A percentile compares a stretch with the other conserved stretches of the same genome.
Evolutionary conservation across 768 basidiomycete genomes (phyloP).

Genomic region (Calvatia gigantea): DNA sequence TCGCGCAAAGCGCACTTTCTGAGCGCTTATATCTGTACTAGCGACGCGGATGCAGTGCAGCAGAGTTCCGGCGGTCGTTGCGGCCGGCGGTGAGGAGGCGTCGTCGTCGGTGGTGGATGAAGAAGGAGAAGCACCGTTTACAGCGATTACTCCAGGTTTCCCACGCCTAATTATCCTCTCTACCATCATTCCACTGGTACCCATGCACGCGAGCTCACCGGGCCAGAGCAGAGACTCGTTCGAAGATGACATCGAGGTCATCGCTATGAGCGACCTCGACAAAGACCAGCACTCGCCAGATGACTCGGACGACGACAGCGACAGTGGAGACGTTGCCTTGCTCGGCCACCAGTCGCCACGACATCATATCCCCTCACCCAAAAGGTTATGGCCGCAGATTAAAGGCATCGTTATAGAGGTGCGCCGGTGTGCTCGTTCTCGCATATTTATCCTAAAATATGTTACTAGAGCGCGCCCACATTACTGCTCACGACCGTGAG

Average conservation of each 20-base stretch:
- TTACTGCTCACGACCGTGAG: constrained; percentile 82
- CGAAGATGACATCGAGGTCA: constrained; percentile 34
- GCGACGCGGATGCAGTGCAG: constrained; percentile 6
- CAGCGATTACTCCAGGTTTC: constrained; percentile 15
- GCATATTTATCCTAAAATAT: neutral
- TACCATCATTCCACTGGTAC: neutral
- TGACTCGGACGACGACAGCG: constrained; percentile 31
- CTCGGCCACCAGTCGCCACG: constrained; percentile 26
- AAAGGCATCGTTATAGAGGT: constrained; percentile 72
- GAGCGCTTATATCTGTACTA: neutral
- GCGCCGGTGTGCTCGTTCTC: constrained; percentile 18
- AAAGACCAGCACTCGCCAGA: constrained; percentile 25
- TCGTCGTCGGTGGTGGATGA: constrained; percentile 10
- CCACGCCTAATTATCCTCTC: constrained; percentile 8
- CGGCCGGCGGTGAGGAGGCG: constrained; percentile 11
- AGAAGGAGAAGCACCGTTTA: constrained; percentile 10
- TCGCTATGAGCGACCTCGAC: constrained; percentile 24
- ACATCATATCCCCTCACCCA: constrained; percentile 11
- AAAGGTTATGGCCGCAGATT: constrained; percentile 50
- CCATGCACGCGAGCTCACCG: constrained; percentile 30
- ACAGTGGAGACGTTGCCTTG: constrained; percentile 43
- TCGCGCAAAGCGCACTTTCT: neutral
- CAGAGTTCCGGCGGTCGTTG: constrained; percentile 14
- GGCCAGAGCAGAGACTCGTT: constrained; percentile 19
- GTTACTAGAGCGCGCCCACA: constrained; percentile 77